Evolutionary conservation across 768 basidiomycete genomes (phyloP), one percentile per base, ranked within the genome.

Genomic region (Auricularia sp.): DNA sequence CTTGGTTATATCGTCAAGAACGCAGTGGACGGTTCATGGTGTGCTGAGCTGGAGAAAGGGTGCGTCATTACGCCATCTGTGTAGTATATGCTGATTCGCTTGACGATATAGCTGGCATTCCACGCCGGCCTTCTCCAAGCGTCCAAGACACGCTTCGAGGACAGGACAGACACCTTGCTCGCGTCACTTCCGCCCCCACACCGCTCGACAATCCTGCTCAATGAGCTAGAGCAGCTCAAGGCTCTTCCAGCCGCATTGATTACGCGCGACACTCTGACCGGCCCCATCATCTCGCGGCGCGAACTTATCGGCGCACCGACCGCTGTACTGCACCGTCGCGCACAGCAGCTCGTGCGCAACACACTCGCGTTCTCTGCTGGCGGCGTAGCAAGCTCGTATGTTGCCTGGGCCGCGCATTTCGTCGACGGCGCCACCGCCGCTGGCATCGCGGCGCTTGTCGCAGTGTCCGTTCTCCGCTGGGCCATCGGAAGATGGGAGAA

Each of bases 401-500:
- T 79, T 14, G 84, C 83, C 0, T 87, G 84, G 83, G 36, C 66
- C 5, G 67, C 79, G 62, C 80, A 79, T 2, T 80, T 77, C 73
- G 68, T 88, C 62, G 74, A 87, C 67, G 74, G 81, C 6, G 79
- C 78, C 44, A 88, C 86, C 2, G 84, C 85, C 1, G 70, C 85
- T 34, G 87, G 86, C 2, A 72, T 83, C 0, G 87, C 87, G 12
- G 76, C 81, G 63, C 71, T 92, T 11, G 74, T 79, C 21, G 77
- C 80, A 0, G 71, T 81, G 5, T 68, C 74, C 2, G 80, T 84
- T 58, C 66, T 88, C 51, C 76, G 87, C 51, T 88, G 86, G 85
- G 82, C 81, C 1, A 77, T 87, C 4, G 81, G 83, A 12, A 77
- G 77, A 65, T 91, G 88, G 87, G 87, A 90, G 64, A 82, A 78